Base-by-base conservation (phyloP, 2,329 filamentous ascomycete species). In the Nemania bipapillata region DNA sequence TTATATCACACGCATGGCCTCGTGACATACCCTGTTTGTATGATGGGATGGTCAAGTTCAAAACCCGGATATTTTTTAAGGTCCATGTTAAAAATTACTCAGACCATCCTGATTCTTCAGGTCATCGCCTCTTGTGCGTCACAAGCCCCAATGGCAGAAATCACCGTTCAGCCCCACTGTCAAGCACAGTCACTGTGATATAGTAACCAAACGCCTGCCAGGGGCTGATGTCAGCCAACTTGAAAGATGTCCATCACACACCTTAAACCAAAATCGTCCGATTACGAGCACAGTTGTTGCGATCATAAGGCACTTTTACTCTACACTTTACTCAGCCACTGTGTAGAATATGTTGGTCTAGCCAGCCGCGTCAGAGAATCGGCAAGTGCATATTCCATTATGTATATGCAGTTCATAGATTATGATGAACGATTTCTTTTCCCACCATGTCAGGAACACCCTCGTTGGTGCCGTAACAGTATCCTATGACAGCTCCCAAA, bases 71-170 rank as follows among this genome's bases (percentile, higher is more conserved):
- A 12, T 3, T 15, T 42, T 22, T 20, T 17, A 35, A 22, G 11
- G 2, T 49, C 6, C n/a, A n/a, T 17, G 20, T 24, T 28, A 11
- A 53, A 47, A 37, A 30, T 8, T 37, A 55, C 47, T 28, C 20
- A 56, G 30, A 11, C 4, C 12, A 30, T 40, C 32, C 30, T n/a
- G 6, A 40, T 49, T 42, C 32, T 40, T 40, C 49, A 17, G 37
- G 42, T n/a, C 40, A 35, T 30, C 37, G 17, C 47, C 26, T 28
- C 30, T 47, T 45, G 37, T 57, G 30, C 17, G 42, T 64, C 64
- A 22, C 40, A 11, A 12, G 17, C 32, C 22, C 7, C 3, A 50
- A 47, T 20, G n/a, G 45, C 22, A 56, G 3, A 32, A 8, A 12
- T 32, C 22, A 50, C 24, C n/a, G 24, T 9, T 12, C 17, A n/a